Evolutionary conservation across 2,329 filamentous ascomycete genomes (phyloP).

Genomic region (Stagonosporopsis cucurbitacearum): DNA sequence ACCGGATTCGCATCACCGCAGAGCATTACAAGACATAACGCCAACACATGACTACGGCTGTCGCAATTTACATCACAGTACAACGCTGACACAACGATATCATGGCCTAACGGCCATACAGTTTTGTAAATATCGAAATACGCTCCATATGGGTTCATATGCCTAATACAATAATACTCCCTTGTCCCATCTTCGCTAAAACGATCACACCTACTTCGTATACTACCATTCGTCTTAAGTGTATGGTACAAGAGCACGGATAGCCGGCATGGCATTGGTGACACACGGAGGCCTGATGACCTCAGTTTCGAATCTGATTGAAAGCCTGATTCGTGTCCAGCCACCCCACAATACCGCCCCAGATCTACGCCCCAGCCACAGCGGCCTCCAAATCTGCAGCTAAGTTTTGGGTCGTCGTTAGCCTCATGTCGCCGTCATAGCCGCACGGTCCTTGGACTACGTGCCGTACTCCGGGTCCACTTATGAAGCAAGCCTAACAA

Average conservation of each 20-base stretch:
- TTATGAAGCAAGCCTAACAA: neutral
- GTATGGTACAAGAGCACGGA: neutral
- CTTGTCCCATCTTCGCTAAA: too few species aligned
- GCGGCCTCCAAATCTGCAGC: neutral
- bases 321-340: conserved; percentile 14
- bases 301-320: conserved; percentile 4
- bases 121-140: neutral
- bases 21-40: neutral
- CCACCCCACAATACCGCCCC: conserved; percentile 10
- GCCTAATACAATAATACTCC: conserved; percentile 1
- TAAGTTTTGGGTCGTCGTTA: neutral
- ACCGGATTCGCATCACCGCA: neutral
- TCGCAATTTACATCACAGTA: neutral
- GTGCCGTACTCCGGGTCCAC: neutral
- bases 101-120: neutral
- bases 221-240: neutral
- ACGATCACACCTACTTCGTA: neutral
- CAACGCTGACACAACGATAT: neutral
- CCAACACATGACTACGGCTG: neutral
- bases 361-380: conserved; percentile 5
- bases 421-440: neutral
- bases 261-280: neutral
- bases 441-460: neutral
- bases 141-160: neutral
- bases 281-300: conserved; percentile 16